These are phyloP conservation scores for Fistulina hepatica DNA, from an alignment of 1,284 basidiomycete species.

Conservation along the genomic window DNA sequence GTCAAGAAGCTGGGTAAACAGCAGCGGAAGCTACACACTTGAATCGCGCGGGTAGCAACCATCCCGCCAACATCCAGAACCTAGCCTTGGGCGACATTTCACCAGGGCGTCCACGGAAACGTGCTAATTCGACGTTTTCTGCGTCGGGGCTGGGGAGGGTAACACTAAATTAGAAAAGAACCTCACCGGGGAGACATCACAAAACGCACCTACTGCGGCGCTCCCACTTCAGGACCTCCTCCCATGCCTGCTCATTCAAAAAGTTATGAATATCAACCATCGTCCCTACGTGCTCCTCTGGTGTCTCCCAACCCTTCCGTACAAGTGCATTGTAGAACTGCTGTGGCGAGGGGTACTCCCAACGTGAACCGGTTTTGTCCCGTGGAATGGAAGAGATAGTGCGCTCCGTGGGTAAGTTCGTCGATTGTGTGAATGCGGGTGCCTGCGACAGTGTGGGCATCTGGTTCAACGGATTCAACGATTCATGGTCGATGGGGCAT, in stretches of 20 bases:
- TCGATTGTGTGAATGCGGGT: conserved; percentile 45
- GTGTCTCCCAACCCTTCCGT: conserved; percentile 96
- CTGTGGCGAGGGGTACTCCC: conserved; percentile 98
- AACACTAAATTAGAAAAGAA: conserved; percentile 7
- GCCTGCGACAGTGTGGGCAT: conserved; percentile 78
- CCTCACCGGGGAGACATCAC: conserved; percentile 7
- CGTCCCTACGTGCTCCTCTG: conserved; percentile 90
- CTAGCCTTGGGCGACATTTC: conserved; percentile 85
- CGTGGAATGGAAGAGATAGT: conserved; percentile 82
- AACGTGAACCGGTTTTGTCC: conserved; percentile 38
- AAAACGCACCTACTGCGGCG: conserved; percentile 47
- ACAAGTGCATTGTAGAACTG: conserved; percentile 98
- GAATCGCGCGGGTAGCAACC: conserved; percentile 82
- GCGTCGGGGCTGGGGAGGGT: conserved; percentile 16
- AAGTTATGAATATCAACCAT: conserved; percentile 99
- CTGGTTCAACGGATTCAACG: conserved; percentile 77
- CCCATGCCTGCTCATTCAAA: conserved; percentile 94
- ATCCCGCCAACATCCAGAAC: conserved; percentile 75
- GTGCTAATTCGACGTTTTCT: conserved; percentile 60
- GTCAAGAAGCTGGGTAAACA: not conserved
- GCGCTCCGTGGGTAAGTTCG: conserved; percentile 65
- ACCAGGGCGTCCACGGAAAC: conserved; percentile 87
- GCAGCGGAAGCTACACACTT: conserved; percentile 43
- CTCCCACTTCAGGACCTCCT: conserved; percentile 94
- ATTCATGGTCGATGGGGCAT: conserved; percentile 41